Conservation (phyloP, 2,329 filamentous ascomycete genomes). For the Thelonectria blattea region DNA sequence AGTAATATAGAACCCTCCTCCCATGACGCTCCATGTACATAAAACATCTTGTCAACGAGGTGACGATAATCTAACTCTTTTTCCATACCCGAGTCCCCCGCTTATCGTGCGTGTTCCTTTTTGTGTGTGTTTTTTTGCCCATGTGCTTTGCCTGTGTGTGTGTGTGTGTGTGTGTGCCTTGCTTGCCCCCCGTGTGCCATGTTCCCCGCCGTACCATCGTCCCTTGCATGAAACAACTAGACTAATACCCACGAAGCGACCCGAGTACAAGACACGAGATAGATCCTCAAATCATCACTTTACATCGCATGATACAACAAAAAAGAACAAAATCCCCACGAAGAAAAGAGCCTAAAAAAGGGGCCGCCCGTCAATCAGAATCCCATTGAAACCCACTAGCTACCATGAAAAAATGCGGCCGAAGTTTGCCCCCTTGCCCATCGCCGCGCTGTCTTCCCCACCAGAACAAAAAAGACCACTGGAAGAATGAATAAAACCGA, state of each 20-base stretch:
- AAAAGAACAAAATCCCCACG: neutral
- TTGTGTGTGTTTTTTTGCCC: neutral
- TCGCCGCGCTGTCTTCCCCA: constrained; percentile 35
- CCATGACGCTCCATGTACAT: constrained; percentile 16
- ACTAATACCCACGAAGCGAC: neutral
- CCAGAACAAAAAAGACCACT: constrained; percentile 21
- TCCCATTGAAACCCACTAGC: constrained; percentile 36
- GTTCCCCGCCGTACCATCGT: neutral
- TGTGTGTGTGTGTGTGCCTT: too few species aligned
- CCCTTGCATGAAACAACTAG: neutral
- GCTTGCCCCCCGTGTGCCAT: neutral
- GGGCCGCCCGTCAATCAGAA: constrained; percentile 25
- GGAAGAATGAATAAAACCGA: constrained; percentile 24
- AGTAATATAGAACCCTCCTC: constrained; percentile 13
- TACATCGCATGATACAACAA: constrained; percentile 2
- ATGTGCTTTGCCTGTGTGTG: neutral
- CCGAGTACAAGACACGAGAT: neutral
- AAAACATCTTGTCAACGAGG: constrained; percentile 16
- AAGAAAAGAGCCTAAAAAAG: neutral
- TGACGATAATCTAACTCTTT: constrained; percentile 17
- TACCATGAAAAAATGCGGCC: constrained; percentile 28
- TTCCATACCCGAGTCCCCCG: neutral
- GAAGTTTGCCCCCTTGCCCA: constrained; percentile 37
- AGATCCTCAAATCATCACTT: neutral
- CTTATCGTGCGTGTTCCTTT: neutral